Evolutionary conservation across 2,329 filamentous ascomycete species (phyloP).

Genomic region (Ophiocordyceps camponoti-rufipedis): DNA sequence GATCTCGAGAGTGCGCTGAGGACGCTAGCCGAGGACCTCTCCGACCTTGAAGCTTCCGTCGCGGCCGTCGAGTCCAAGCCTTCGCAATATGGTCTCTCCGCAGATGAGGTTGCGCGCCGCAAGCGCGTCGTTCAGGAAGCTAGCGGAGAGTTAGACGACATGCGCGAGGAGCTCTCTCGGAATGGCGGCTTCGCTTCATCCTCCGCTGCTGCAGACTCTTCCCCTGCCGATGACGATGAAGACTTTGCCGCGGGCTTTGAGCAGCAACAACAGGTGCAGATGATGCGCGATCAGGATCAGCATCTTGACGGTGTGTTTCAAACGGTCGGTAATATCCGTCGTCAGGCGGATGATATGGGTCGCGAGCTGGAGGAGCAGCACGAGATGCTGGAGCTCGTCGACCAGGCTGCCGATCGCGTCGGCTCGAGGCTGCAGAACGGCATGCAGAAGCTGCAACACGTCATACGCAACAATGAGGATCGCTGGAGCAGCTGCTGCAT

Average conservation of each 20-base stretch:
- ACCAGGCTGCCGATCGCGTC: slow-evolving; percentile 71
- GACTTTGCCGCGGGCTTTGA: slow-evolving; percentile 62
- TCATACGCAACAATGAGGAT: slow-evolving; percentile 86
- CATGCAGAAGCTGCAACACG: slow-evolving; percentile 67
- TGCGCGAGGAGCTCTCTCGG: slow-evolving; percentile 62
- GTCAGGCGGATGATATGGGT: slow-evolving; percentile 92
- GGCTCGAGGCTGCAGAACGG: slow-evolving; percentile 72
- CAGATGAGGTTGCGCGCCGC: slow-evolving; percentile 64
- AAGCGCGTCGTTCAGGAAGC: slow-evolving; percentile 75
- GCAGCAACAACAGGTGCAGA: slow-evolving; percentile 73
- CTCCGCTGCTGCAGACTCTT: slow-evolving; percentile 20
- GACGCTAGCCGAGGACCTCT: slow-evolving; percentile 63
- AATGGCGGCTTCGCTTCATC: slow-evolving; percentile 15
- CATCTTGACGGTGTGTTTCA: slow-evolving; percentile 83
- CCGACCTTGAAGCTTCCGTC: slow-evolving; percentile 76
- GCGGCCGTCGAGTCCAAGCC: slow-evolving; percentile 76
- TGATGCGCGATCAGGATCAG: slow-evolving; percentile 90
- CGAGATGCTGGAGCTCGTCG: slow-evolving; percentile 73
- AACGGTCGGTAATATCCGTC: slow-evolving; percentile 76
- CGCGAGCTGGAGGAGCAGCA: slow-evolving; percentile 88
- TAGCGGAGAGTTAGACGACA: slow-evolving; percentile 73
- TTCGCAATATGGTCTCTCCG: slow-evolving; percentile 67
- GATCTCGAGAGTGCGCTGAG: slow-evolving; percentile 50
- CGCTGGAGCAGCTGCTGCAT: slow-evolving; percentile 79
- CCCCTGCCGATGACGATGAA: slow-evolving; percentile 29